Base-by-base conservation (phyloP, 2,329 filamentous ascomycete species). In the Periconia sp. region DNA sequence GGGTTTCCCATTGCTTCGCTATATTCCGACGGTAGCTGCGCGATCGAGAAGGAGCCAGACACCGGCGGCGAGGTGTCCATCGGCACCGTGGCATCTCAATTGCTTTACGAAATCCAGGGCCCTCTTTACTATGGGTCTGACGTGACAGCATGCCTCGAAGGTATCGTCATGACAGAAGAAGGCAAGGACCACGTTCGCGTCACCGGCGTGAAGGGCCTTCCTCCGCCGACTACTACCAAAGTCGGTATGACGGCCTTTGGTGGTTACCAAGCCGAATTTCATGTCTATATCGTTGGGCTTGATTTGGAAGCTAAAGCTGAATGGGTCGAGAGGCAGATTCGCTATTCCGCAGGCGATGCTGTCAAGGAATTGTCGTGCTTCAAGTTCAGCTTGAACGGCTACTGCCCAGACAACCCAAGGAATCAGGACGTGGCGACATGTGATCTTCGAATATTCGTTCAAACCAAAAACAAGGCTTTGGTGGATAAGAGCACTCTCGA, bases 71-170 rank as follows among this genome's bases (percentile, higher is more conserved):
- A 50, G 31, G 59, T 71, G 7, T 63, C 70, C 3, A 71, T 74
- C 4, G 75, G 78, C 39, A 80, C 78, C 1, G 77, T 75, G 47
- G 70, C 71, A 0, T 75, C 73, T 6, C 78, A 81, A 49, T 62
- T 81, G 4, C 55, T 53, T 4, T 50, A 53, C 24, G 50, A 53
- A 28, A 48, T 53, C 23, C 47, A 53, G 43, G 52, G 48, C 2
- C 52, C 51, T 10, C 36, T 56, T 78, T 36, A 82, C 58, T 78
- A 73, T 68, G 80, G 81, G 61, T 76, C 73, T 1, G 73, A 82
- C 48, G 78, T 81, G 16, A 79, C 74, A 0, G 78, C 78, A 0
- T 55, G 76, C 60, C 78, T 82, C 11, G 63, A 71, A 29, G 67
- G 71, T 13, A 63, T 81, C 28, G 70, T 67, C 50, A 77, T 84